Evolutionary conservation across 108 stramenopile genomes (phyloP), one percentile per base, ranked within the genome.

Genomic region (Cyclotella kingstonii): DNA sequence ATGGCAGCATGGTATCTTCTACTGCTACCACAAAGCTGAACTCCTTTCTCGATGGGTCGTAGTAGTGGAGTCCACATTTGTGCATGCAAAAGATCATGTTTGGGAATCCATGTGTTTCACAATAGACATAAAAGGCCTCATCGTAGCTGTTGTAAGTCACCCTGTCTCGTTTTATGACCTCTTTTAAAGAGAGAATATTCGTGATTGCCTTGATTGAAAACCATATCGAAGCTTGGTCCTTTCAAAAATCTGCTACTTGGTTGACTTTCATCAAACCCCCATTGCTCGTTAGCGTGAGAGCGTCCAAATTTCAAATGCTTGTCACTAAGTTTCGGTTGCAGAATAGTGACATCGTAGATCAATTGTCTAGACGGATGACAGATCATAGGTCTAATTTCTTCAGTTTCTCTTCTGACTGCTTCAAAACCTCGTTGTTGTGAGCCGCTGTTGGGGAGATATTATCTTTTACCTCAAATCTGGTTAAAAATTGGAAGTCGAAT

Each of bases 81-180:
- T 63, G 62, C 62, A 63, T 51, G 11, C 18, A 7, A 25, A 63
- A 63, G 26, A 40, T 18, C 62, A 63, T 63, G 49, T 63, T 51
- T 22, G 62, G 62, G 4, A 40, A 9, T 12, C 52, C 52, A 36
- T 51, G 27, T 23, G 38, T 31, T 29, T 51, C 38, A 2, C 62
- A 27, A 9, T 34, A 26, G 1, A 63, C 49, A 38, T 51, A 40
- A 27, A 63, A 63, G 12, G 35, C 39, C 19, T 18, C 21, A 12
- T 31, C 49, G 7, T 63, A 18, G 30, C 62, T 63, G 49, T 63
- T 39, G 49, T 63, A 63, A 17, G 62, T 63, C 9, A 63, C 62
- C 4, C 62, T 22, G 31, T 51, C 50, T 7, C 5, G 3, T 17
- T 6, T 10, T 5, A 51, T 63, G 14, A 33, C 38, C 29, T 63